Conservation (phyloP, 768 basidiomycete species). For the Serendipita sp. region DNA sequence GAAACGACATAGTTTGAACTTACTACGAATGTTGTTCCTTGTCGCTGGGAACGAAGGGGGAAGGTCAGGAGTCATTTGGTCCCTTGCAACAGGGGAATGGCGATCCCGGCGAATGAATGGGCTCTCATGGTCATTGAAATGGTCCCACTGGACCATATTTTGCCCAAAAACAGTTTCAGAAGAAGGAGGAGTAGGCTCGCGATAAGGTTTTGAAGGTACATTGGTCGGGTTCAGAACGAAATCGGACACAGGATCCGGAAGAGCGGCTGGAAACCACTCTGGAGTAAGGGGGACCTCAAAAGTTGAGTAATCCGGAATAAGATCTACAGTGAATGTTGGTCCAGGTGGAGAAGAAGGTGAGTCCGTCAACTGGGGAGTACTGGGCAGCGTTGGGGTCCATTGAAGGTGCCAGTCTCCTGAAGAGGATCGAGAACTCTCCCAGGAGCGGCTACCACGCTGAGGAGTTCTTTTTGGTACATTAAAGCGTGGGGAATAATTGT, state of each 20-base stretch:
- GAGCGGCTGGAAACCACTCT: not conserved
- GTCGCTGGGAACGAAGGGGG: not conserved
- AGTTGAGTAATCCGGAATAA: not conserved
- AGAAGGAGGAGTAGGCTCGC: not conserved
- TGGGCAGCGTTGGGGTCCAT: not conserved
- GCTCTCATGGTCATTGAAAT: not conserved
- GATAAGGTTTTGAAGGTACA: not conserved
- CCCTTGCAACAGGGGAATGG: not conserved
- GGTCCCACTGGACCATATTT: not conserved
- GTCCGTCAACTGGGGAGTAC: not conserved
- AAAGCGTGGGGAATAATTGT: not conserved
- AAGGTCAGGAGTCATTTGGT: not conserved
- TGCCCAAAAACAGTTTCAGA: not conserved
- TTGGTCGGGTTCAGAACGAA: not conserved
- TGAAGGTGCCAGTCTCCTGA: not conserved
- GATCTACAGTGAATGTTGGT: not conserved
- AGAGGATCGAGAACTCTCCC: not conserved
- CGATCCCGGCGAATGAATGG: not conserved
- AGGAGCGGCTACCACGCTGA: not conserved
- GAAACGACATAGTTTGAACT: not conserved
- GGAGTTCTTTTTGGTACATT: not conserved
- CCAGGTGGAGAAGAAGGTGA: not conserved
- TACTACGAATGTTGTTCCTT: not conserved
- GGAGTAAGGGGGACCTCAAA: not conserved
- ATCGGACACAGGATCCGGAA: not conserved